Base-by-base conservation (phyloP, 768 basidiomycete species). In the Russula griseocarnosa region DNA sequence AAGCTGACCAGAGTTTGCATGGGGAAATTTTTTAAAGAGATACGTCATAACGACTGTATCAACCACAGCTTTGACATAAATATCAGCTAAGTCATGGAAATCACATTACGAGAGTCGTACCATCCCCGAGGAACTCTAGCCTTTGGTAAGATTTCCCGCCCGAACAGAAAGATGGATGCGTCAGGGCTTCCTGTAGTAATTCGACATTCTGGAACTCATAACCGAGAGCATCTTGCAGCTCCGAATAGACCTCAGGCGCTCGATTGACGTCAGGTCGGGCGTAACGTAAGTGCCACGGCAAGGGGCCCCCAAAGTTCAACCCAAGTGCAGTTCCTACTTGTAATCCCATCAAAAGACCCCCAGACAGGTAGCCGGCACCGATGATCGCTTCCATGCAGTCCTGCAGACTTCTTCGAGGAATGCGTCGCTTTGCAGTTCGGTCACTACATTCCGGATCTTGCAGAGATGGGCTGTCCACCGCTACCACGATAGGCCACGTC, bases 341-440 rank as follows among this genome's bases (percentile, higher is more conserved):
- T 59, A 96, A 74, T 2, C 88, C 84, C 79, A 84, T 82, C 11
- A 79, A 73, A 42, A 93, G 83, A 0, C 92, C 90, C 5, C 91
- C 93, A 2, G 83, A 78, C 18, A 86, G 66, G 67, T 87, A 94
- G 30, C 84, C 83, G 2, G 90, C 92, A 13, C 92, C 94, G 4
- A 95, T 76, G 6, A 85, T 79, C 0, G 94, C 88, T 72, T 95
- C 94, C 85, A 93, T 90, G 70, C 88, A 92, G 70, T 95, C 93
- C 70, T 92, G 90, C 66, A 95, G 74, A 69, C 88, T 86, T 61
- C 90, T 76, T 30, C 90, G 80, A 4, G 87, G 83, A 61, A 86
- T 82, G 42, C 74, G 74, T 40, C 87, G 80, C 58, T 58, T 67
- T n/a, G 78, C 77, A 51, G 63, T 74, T 51, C 79, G 74, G 24